A percentile compares a stretch with the other conserved stretches of the same genome.
Conservation (phyloP, 768 basidiomycete species). For the Mycena venus region DNA sequence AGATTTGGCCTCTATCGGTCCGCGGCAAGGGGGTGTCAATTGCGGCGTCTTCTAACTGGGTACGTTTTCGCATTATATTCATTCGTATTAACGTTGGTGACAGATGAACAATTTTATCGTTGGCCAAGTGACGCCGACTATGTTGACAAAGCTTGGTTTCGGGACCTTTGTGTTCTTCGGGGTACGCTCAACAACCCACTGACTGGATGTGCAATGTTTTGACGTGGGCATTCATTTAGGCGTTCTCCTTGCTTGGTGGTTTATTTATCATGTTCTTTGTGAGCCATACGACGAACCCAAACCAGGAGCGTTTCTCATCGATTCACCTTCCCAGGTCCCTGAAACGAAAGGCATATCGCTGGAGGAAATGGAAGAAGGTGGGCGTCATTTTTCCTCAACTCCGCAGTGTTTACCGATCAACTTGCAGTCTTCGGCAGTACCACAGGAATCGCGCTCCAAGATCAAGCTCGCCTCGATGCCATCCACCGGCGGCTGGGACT, state of each 20-base stretch:
- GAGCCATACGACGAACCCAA: slow-evolving; percentile 36
- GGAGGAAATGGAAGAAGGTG: slow-evolving; percentile 80
- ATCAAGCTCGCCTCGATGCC: slow-evolving; percentile 59
- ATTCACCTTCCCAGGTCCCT: slow-evolving; percentile 59
- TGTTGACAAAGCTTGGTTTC: slow-evolving; percentile 74
- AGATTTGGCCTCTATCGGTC: slow-evolving; percentile 74
- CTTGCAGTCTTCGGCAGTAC: slow-evolving; percentile 69
- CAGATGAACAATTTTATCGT: slow-evolving; percentile 89
- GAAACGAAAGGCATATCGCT: slow-evolving; percentile 78
- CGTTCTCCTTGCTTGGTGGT: slow-evolving; percentile 77
- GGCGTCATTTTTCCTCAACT: background rate
- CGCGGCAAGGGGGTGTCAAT: slow-evolving; percentile 84
- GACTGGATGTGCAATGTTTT: background rate
- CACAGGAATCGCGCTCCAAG: slow-evolving; percentile 66
- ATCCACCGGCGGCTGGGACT: slow-evolving; percentile 79
- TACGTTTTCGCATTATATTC: slow-evolving; percentile 40
- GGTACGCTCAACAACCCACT: slow-evolving; percentile 48
- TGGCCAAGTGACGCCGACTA: slow-evolving; percentile 78
- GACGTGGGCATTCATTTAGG: slow-evolving; percentile 44
- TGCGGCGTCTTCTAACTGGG: slow-evolving; percentile 83
- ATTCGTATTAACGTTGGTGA: too few species aligned
- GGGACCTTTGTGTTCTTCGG: slow-evolving; percentile 87
- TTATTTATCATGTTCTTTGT: slow-evolving; percentile 77
- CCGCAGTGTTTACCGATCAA: background rate
- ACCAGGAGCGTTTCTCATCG: background rate